These are phyloP conservation scores for Samsoniella hepiali DNA, from an alignment of 2,329 filamentous ascomycete genomes.

Conservation along the genomic window DNA sequence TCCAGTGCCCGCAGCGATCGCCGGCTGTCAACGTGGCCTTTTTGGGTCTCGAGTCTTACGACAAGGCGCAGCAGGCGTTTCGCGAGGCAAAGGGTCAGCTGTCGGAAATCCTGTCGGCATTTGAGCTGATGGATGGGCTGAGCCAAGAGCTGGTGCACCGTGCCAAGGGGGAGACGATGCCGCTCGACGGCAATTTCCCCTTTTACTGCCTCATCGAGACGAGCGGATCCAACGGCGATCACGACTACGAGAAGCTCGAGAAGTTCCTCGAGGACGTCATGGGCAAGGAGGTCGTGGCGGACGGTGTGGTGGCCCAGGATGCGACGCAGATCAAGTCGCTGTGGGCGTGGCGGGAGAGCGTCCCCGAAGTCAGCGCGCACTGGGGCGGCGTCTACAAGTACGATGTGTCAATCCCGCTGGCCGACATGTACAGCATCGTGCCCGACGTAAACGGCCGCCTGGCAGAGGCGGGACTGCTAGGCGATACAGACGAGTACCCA, in stretches of 20 bases:
- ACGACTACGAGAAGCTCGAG: slow-evolving; percentile 89
- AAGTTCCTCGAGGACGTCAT: slow-evolving; percentile 89
- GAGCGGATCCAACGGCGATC: slow-evolving; percentile 88
- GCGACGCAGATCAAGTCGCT: slow-evolving; percentile 83
- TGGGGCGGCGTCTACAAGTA: slow-evolving; percentile 98
- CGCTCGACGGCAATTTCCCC: slow-evolving; percentile 77
- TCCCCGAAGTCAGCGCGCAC: slow-evolving; percentile 84
- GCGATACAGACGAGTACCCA: slow-evolving; percentile 70
- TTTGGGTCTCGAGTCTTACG: slow-evolving; percentile 85
- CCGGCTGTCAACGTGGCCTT: slow-evolving; percentile 92
- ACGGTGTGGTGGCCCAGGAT: slow-evolving; percentile 90
- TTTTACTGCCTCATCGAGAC: slow-evolving; percentile 98
- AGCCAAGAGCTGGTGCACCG: slow-evolving; percentile 74
- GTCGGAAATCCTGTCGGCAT: slow-evolving; percentile 92
- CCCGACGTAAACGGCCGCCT: slow-evolving; percentile 77
- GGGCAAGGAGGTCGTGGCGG: slow-evolving; percentile 77
- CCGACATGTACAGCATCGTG: slow-evolving; percentile 83
- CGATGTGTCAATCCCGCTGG: slow-evolving; percentile 88
- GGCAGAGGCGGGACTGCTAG: slow-evolving; percentile 69
- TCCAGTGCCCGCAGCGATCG: slow-evolving; percentile 83
- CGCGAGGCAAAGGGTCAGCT: slow-evolving; percentile 84
- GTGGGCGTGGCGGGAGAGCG: slow-evolving; percentile 91
- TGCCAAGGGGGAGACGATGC: slow-evolving; percentile 73
- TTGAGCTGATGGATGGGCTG: slow-evolving; percentile 91
- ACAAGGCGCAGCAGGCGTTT: slow-evolving; percentile 83